Evolutionary conservation across 2,329 filamentous ascomycete genomes (phyloP).

Genomic region (Pseudogymnoascus sp.): DNA sequence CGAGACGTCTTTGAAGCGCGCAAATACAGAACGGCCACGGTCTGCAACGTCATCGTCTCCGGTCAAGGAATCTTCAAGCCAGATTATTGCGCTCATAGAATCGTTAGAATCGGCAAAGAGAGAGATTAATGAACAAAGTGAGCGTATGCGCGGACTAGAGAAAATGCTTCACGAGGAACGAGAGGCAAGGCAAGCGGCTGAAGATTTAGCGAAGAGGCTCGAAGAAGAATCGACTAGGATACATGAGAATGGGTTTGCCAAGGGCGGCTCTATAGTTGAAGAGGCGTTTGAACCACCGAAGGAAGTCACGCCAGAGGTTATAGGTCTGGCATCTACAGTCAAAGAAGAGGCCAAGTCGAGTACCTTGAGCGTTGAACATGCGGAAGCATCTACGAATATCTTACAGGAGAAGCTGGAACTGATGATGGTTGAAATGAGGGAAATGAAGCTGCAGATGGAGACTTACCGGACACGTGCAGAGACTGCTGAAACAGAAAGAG

Average conservation of each 20-base stretch:
- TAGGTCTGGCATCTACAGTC: neutral
- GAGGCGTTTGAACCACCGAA: slow-evolving; percentile 38
- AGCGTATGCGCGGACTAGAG: slow-evolving; percentile 74
- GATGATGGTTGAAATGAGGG: slow-evolving; percentile 72
- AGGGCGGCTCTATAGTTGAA: slow-evolving; percentile 34
- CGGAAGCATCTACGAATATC: slow-evolving; percentile 34
- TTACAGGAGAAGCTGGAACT: slow-evolving; percentile 65
- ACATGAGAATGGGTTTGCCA: slow-evolving; percentile 33
- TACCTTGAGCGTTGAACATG: slow-evolving; percentile 21
- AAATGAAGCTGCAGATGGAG: slow-evolving; percentile 73
- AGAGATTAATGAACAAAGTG: slow-evolving; percentile 76
- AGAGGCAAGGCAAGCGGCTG: slow-evolving; percentile 71
- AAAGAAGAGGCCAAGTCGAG: slow-evolving; percentile 15
- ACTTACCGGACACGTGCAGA: slow-evolving; percentile 70
- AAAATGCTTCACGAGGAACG: slow-evolving; percentile 70
- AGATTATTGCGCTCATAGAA: slow-evolving; percentile 78
- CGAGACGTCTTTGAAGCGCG: slow-evolving; percentile 61
- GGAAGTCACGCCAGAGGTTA: slow-evolving; percentile 25
- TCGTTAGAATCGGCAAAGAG: slow-evolving; percentile 75
- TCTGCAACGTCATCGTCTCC: slow-evolving; percentile 40
- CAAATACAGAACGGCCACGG: slow-evolving; percentile 67
- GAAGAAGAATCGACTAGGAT: slow-evolving; percentile 47
- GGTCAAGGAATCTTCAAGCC: slow-evolving; percentile 50
- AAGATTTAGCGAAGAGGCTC: slow-evolving; percentile 68
- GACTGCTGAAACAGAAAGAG: slow-evolving; percentile 68